Evolutionary conservation across 768 basidiomycete genomes (phyloP).

Genomic region (Serendipita sp.): DNA sequence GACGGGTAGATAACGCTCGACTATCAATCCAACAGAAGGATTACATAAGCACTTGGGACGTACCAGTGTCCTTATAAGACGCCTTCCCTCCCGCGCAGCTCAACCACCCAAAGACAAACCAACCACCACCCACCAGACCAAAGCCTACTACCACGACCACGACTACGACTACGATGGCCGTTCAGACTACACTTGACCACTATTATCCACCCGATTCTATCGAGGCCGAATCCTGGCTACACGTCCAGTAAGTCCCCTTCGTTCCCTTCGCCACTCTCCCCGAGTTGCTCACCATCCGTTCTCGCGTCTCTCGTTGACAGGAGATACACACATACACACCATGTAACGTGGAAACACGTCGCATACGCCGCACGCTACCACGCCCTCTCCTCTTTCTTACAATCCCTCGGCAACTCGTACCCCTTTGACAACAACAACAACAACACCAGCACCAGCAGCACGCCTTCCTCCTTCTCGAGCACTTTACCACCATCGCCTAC

Average conservation of each 20-base stretch:
- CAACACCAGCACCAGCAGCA: too few relatives aligned
- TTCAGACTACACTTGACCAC: not conserved
- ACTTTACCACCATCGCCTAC: too few relatives aligned
- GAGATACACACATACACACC: constrained; percentile 6
- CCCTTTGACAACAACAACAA: not conserved
- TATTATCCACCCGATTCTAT: not conserved
- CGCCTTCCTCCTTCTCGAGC: too few relatives aligned
- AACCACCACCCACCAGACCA: too few relatives aligned
- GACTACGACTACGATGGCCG: not conserved
- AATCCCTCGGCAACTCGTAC: not conserved
- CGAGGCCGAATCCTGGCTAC: not conserved
- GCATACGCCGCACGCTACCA: constrained; percentile 3
- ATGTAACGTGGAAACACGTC: not conserved
- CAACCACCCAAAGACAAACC: too few relatives aligned
- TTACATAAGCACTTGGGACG: too few relatives aligned
- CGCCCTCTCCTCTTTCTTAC: constrained; percentile 1
- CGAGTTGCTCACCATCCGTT: not conserved
- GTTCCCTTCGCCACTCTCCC: not conserved
- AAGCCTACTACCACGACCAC: not conserved
- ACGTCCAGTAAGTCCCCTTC: not conserved
- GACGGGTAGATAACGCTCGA: too few relatives aligned
- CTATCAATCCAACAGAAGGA: too few relatives aligned
- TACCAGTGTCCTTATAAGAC: too few relatives aligned
- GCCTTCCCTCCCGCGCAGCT: too few relatives aligned
- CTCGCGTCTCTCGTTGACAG: not conserved